Percentiles rank a stretch among this genome's conserved stretches.
phyloP scores from a whole-genome alignment of 169 alveolate species.

The Plasmodium vinckei region DNA sequence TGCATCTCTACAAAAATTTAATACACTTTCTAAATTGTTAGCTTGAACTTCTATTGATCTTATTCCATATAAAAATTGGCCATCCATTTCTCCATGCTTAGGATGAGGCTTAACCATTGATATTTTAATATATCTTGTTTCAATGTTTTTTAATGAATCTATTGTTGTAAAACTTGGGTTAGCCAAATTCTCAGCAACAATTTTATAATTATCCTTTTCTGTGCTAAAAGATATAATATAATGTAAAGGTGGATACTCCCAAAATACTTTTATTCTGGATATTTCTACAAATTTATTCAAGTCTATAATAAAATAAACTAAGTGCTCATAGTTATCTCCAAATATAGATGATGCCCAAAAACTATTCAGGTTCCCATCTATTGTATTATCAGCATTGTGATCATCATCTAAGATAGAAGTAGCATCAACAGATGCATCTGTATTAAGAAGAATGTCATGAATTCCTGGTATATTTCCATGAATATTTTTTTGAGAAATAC shows the following conservation, averaged over 20 bases:
- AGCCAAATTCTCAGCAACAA: slow-evolving; percentile 82
- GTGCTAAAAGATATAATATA: slow-evolving; percentile 87
- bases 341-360: slow-evolving; percentile 92
- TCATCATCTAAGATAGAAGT: slow-evolving; percentile 79
- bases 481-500: slow-evolving; percentile 87
- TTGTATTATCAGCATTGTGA: slow-evolving; percentile 85
- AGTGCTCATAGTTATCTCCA: slow-evolving; percentile 82
- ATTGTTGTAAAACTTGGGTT: slow-evolving; percentile 84
- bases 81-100: slow-evolving; percentile 86
- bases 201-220: slow-evolving; percentile 85
- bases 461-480: slow-evolving; percentile 87
- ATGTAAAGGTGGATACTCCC: slow-evolving; percentile 93
- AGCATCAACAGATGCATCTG: slow-evolving; percentile 76
- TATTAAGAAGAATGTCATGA: slow-evolving; percentile 81
- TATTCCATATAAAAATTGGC: slow-evolving; percentile 89
- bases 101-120: slow-evolving; percentile 92
- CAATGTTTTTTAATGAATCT: slow-evolving; percentile 84
- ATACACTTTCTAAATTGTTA: slow-evolving; percentile 86
- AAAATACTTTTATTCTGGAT: slow-evolving; percentile 86
- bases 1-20: slow-evolving; percentile 90
- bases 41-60: slow-evolving; percentile 89
- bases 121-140: slow-evolving; percentile 84
- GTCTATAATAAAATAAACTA: slow-evolving; percentile 81
- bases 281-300: slow-evolving; percentile 82
- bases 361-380: slow-evolving; percentile 89